A percentile compares a stretch with the other conserved stretches of the same genome.
Conservation (phyloP, 176 grass and related monocot species). For the Carex pumila region DNA sequence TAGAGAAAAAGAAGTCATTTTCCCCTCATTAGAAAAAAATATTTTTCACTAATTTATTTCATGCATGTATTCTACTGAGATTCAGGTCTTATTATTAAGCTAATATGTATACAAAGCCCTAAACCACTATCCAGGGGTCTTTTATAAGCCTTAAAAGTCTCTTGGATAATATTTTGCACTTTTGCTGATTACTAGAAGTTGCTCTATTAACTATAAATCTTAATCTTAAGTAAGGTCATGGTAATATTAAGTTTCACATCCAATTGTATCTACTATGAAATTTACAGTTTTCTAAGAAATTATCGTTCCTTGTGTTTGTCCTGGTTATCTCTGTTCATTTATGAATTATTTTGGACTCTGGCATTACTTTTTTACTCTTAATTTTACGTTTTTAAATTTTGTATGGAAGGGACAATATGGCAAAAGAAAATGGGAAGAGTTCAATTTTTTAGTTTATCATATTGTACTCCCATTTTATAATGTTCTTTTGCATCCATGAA, state of each 20-base stretch:
- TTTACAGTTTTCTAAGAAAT: not conserved
- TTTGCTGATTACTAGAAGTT: not conserved
- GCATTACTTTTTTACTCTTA: not conserved
- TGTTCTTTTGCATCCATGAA: not conserved
- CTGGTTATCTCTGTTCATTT: not conserved
- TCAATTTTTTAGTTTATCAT: not conserved
- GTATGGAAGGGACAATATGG: not conserved
- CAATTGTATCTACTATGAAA: not conserved
- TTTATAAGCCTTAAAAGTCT: not conserved
- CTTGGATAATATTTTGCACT: not conserved
- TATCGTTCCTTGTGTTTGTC: not conserved
- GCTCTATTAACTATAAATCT: not conserved
- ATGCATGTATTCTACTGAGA: not conserved
- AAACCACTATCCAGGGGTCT: not conserved
- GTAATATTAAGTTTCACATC: not conserved
- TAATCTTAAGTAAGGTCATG: not conserved
- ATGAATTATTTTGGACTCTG: not conserved
- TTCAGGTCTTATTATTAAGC: not conserved
- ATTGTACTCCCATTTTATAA: not conserved
- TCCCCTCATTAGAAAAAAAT: not conserved
- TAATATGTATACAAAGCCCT: not conserved
- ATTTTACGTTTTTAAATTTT: not conserved
- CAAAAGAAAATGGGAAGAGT: not conserved
- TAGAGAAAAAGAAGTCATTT: not conserved
- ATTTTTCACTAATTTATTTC: not conserved